Evolutionary conservation across 345 rosid species (phyloP), one percentile per base, ranked within the genome.

Genomic region (Camelina neglecta): DNA sequence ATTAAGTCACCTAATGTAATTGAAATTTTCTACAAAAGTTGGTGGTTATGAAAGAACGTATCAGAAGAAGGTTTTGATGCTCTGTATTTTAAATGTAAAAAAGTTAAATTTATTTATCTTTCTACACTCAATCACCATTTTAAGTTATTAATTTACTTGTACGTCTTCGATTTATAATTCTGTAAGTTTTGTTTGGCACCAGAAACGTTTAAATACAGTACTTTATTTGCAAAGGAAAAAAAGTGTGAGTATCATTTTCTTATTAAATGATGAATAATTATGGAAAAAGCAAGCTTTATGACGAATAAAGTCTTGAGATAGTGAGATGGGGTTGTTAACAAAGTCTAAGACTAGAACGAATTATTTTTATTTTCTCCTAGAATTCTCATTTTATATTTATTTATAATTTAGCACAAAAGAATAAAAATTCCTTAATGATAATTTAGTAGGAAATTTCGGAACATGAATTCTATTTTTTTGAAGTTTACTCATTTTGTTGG

Each of bases 201-300:
- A 33, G 29, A 65, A 65, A 45, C 56, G 54, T 26, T 26, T 39
- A 12, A 11, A 2, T 15, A 0, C 31, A 29, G 31, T 4, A 65
- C 24, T 67, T 58, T 75, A 8, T n/a, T 16, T 4, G 31, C 31
- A 29, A 36, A 24, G 42, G 15, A 18, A 36, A 35, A 3, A 35
- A 49, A 56, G 67, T 50, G 5, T 60, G 61, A 51, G 39, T 29
- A 60, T 58, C 26, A n/a, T 36, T 41, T 50, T 49, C 62, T 60
- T 18, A 38, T 59, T 11, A 42, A 69, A 44, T 41, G 23, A 62
- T 62, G 66, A 69, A 63, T 55, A 13, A 47, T 35, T 39, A 11
- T 36, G 51, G 33, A 21, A 51, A 53, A 69, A 75, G 74, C 58
- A 53, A 26, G 36, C 75, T 76, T 76, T 63, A 26, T 70, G 54